A percentile compares a stretch with the other conserved stretches of the same genome.
Evolutionary conservation across 2,329 filamentous ascomycete species (phyloP).

Genomic region (Calonectria crousiana): DNA sequence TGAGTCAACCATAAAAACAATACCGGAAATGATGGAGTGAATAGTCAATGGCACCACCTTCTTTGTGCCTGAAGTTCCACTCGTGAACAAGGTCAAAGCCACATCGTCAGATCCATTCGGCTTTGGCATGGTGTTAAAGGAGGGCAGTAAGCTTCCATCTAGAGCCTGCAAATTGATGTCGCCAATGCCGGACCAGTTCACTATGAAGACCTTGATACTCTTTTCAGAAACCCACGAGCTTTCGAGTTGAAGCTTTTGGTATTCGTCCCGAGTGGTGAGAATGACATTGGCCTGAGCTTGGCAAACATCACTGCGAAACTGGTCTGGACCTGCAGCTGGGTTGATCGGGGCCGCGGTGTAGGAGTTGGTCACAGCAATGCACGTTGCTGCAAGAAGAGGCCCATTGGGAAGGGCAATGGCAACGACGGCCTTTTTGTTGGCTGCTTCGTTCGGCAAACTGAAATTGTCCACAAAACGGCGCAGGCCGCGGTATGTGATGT

Average conservation of each 20-base stretch:
- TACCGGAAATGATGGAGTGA: constrained; percentile 63
- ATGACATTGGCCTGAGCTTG: constrained; percentile 61
- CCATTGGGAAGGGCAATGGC: constrained; percentile 67
- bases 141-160: neutral
- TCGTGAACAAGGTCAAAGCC: constrained; percentile 67
- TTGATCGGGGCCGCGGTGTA: constrained; percentile 67
- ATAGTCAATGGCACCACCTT: constrained; percentile 67
- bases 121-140: neutral
- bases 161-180: constrained; percentile 47
- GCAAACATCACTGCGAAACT: constrained; percentile 63
- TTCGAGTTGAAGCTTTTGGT: constrained; percentile 53
- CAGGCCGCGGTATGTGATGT: constrained; percentile 50
- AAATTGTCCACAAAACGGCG: constrained; percentile 50
- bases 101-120: constrained; percentile 61
- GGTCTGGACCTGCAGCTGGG: constrained; percentile 59
- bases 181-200: constrained; percentile 52
- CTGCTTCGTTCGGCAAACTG: constrained; percentile 40
- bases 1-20: constrained; percentile 65
- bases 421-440: constrained; percentile 55
- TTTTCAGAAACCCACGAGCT: constrained; percentile 45
- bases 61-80: constrained; percentile 69
- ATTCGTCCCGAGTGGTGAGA: constrained; percentile 57
- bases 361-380: constrained; percentile 61
- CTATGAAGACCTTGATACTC: constrained; percentile 54
- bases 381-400: constrained; percentile 62